Conservation (phyloP, 371 early-diverging fungal species). For the Apophysomyces elegans region DNA sequence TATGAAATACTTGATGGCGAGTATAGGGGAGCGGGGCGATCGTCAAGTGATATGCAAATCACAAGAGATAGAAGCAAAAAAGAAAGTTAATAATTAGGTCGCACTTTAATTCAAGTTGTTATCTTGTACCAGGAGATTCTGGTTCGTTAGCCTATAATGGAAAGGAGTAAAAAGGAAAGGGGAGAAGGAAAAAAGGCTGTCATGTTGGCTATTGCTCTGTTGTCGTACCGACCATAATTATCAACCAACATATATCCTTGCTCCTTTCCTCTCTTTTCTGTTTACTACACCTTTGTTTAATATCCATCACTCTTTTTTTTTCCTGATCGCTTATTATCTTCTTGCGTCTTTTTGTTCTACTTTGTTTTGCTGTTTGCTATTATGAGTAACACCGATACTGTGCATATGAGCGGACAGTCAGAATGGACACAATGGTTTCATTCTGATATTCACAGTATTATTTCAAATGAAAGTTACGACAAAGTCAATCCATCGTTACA, state of each 20-base stretch:
- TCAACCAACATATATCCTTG: too few species aligned
- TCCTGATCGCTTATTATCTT: slow-evolving; percentile 3
- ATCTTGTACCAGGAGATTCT: background rate
- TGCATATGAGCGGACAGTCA: background rate
- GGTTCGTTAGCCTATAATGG: slow-evolving; percentile 7
- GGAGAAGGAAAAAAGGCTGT: background rate
- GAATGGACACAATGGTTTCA: background rate
- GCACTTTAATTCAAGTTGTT: background rate
- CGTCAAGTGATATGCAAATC: too few species aligned
- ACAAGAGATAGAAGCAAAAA: too few species aligned
- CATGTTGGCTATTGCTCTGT: slow-evolving; percentile 5
- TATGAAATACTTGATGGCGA: too few species aligned
- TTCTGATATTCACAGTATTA: background rate
- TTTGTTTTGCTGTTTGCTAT: background rate
- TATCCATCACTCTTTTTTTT: background rate
- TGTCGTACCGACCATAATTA: background rate
- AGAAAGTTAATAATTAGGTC: too few species aligned
- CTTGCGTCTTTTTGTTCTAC: background rate
- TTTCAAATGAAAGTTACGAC: background rate
- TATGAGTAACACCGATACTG: background rate
- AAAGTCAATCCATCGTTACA: background rate
- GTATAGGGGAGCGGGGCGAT: too few species aligned
- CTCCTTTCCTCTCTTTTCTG: background rate
- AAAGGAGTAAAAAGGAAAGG: background rate
- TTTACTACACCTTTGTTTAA: too few species aligned